Base-by-base conservation (phyloP, 306 rosid genomes). In the Cucurbita argyrosperma region DNA sequence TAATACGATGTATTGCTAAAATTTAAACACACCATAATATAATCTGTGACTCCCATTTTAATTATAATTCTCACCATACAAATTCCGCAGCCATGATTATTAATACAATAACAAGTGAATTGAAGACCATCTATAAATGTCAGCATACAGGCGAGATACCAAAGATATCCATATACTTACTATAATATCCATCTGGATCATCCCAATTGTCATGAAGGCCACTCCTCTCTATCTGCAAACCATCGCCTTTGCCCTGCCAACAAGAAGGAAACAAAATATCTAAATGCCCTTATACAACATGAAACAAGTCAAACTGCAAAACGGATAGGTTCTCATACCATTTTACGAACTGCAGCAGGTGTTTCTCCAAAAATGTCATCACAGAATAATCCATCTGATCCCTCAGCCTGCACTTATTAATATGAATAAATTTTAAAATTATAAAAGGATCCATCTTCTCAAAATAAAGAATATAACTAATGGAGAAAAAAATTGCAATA, bases 311-410 rank as follows among this genome's bases (percentile, higher is more conserved):
- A 59, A 16, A 19, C 19, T 26, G 40, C 10, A 77, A 61, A 55
- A 57, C 37, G 23, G 56, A 74, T 45, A 62, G 49, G 56, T 76
- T 64, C 61, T 73, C 92, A 79, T 79, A 95, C 99, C 66, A 56
- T 66, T 86, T 87, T 95, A 72, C 86, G 89, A 80, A 91, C 86
- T 76, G 97, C 93, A 30, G 97, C 86, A 55, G 97, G 99, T 19
- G 97, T 95, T 87, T 91, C 99, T n/a, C 99, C 97, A 86, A 95
- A 95, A 79, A 95, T 95, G 81, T 95, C 99, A 79, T 95, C 99
- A 66, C 97, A 86, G 68, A 84, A 88, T 76, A 80, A 77, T 54
- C 79, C 96, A 76, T 77, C 90, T 19, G 96, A 85, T 74, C 96
- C 80, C 86, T 95, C 97, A 80, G 96, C 89, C 99, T 91, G 91